These are phyloP conservation scores for Helotiales sp. DNA, from an alignment of 2,329 filamentous ascomycete species.

Conservation along the genomic window DNA sequence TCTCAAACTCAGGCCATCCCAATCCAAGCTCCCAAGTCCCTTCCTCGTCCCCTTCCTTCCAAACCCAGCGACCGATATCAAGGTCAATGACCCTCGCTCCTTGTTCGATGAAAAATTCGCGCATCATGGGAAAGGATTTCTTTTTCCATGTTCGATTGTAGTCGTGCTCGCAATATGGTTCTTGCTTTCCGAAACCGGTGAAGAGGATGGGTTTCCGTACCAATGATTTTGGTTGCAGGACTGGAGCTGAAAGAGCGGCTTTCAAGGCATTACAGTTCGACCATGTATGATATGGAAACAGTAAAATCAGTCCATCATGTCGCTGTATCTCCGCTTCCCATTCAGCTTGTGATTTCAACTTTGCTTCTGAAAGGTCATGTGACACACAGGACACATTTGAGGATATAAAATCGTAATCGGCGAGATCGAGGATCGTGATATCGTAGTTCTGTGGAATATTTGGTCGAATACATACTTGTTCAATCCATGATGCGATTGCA, in stretches of 20 bases:
- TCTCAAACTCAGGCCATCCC: conserved; percentile 1
- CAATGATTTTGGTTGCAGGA: neutral
- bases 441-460: neutral
- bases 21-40: neutral
- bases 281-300: conserved; percentile 11
- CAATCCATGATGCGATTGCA: neutral
- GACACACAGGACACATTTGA: neutral
- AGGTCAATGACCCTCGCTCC: neutral
- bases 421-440: neutral
- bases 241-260: neutral
- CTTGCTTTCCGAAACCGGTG: conserved; percentile 7
- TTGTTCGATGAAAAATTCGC: neutral
- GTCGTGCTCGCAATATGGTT: neutral
- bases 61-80: neutral
- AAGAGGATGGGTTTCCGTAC: conserved; percentile 3
- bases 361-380: neutral
- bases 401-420: neutral
- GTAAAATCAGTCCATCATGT: neutral
- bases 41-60: neutral
- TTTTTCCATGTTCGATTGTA: conserved; percentile 3
- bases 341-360: neutral
- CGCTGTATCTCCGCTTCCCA: conserved; percentile 1
- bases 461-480: neutral
- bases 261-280: conserved; percentile 2
- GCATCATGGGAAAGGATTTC: conserved; percentile 9